Evolutionary conservation across 2,329 filamentous ascomycete species (phyloP).

Genomic region (Ceratocystis variospora): DNA sequence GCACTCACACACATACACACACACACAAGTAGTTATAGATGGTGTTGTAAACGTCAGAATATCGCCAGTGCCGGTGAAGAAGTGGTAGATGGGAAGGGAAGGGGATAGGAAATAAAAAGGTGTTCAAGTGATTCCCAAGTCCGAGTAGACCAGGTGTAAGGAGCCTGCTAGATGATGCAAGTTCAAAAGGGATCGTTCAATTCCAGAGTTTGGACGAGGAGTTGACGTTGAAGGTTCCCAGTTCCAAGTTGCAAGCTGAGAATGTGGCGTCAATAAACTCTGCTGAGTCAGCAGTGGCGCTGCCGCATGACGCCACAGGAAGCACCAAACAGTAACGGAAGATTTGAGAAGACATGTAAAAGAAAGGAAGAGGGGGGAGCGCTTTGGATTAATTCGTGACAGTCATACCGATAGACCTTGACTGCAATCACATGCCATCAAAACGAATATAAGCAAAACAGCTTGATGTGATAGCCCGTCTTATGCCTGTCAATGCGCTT

Average conservation of each 20-base stretch:
- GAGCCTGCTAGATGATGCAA: background rate
- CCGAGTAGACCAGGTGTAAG: background rate
- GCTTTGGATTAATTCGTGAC: too few relatives aligned
- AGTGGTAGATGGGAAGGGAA: background rate
- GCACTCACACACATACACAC: too few relatives aligned
- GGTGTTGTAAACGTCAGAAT: background rate
- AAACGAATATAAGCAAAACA: background rate
- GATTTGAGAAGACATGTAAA: too few relatives aligned
- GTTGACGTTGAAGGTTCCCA: too few relatives aligned
- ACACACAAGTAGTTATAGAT: background rate
- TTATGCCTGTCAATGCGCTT: background rate
- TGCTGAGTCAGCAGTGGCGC: slow-evolving; percentile 3
- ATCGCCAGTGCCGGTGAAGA: background rate
- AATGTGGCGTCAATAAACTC: background rate
- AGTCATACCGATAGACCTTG: background rate
- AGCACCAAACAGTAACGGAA: too few relatives aligned
- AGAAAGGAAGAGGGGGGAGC: too few relatives aligned
- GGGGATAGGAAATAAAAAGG: background rate
- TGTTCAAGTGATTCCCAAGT: background rate
- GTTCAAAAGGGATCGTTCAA: background rate
- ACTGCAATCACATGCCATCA: background rate
- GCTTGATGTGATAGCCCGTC: background rate
- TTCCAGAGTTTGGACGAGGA: background rate
- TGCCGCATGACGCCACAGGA: background rate
- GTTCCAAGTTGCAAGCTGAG: background rate